phyloP scores from a whole-genome alignment of 352 stramenopile genomes.

The Hyaloperonospora brassicae region DNA sequence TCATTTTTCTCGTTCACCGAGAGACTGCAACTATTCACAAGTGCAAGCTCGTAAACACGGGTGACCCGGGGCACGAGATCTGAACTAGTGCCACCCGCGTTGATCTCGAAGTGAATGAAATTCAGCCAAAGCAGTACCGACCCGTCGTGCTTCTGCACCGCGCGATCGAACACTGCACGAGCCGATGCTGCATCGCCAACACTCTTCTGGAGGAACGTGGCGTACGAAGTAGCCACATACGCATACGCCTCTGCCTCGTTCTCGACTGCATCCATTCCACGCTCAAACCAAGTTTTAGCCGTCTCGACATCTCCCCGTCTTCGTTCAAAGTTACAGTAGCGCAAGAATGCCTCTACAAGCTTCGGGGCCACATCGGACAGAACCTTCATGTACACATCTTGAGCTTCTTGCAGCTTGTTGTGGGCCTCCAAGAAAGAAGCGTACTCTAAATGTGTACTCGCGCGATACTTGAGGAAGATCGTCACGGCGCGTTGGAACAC shows the following conservation, averaged over 20 bases:
- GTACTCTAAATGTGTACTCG: conserved; percentile 68
- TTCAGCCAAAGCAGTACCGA: conserved; percentile 60
- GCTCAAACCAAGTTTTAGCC: conserved; percentile 47
- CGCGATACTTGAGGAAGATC: conserved; percentile 68
- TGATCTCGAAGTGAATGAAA: conserved; percentile 66
- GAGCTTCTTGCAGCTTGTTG: conserved; percentile 40
- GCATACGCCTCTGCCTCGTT: conserved; percentile 37
- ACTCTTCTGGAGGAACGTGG: conserved; percentile 46
- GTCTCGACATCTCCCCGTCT: conserved; percentile 44
- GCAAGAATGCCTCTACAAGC: conserved; percentile 58
- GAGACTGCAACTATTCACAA: conserved; percentile 45
- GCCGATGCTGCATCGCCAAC: conserved; percentile 32
- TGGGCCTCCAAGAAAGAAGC: conserved; percentile 60
- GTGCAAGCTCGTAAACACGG: conserved; percentile 37
- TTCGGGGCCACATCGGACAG: conserved; percentile 44
- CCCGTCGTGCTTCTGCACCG: conserved; percentile 32
- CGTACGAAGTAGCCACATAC: conserved; percentile 50
- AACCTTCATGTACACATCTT: conserved; percentile 49
- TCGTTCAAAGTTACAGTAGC: conserved; percentile 65
- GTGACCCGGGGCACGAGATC: conserved; percentile 36
- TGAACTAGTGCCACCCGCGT: conserved; percentile 13
- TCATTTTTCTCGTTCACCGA: conserved; percentile 71
- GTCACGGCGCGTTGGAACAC: conserved; percentile 55
- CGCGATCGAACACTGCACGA: conserved; percentile 37
- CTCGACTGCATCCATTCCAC: conserved; percentile 35